Evolutionary conservation across 768 basidiomycete species (phyloP), one percentile per base, ranked within the genome.

Genomic region (Xerocomellus amylosporus): DNA sequence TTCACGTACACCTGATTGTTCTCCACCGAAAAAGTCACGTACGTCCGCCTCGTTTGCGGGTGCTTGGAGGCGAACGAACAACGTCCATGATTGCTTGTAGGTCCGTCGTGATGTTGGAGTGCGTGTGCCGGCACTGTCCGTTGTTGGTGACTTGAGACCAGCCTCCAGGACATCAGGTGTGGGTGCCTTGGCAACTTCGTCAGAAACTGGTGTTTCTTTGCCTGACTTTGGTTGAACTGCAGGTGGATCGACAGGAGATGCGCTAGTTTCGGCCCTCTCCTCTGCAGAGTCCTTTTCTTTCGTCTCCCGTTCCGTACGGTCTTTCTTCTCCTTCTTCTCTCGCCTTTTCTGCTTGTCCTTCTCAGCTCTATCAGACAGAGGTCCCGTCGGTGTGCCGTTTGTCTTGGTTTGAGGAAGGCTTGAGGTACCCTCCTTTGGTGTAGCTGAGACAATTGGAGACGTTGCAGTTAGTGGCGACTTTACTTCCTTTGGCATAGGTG

Each of bases 71-170:
- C 86, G 83, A 79, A 94, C 83, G 71, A 90, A 93, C 48, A 93
- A 79, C 8, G 92, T 94, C 86, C 86, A 91, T 6, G 91, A 90
- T 68, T 89, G 83, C 38, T 88, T 78, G 28, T 80, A 74, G 0
- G 82, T 80, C 53, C 82, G 80, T 44, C 78, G 77, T 34, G 79
- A 79, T 49, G 84, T 88, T 19, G 91, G 91, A 26, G 91, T 92
- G 51, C 89, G 79, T 22, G 76, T 73, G 9, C 88, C 88, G 0
- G 79, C 68, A 31, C 82, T 82, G 49, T 84, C 85, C 26, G 81
- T 79, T 15, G 74, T 73, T 15, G 83, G 82, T 15, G 79, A 83
- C 67, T 83, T 86, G 49, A 78, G 66, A 45, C 76, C 79, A 53
- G 49, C 37, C 17, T 70, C 66, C 12, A 55, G 41, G 12, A 48